Evolutionary conservation across 768 basidiomycete genomes (phyloP).

Genomic region (Hygrocybe punicea): DNA sequence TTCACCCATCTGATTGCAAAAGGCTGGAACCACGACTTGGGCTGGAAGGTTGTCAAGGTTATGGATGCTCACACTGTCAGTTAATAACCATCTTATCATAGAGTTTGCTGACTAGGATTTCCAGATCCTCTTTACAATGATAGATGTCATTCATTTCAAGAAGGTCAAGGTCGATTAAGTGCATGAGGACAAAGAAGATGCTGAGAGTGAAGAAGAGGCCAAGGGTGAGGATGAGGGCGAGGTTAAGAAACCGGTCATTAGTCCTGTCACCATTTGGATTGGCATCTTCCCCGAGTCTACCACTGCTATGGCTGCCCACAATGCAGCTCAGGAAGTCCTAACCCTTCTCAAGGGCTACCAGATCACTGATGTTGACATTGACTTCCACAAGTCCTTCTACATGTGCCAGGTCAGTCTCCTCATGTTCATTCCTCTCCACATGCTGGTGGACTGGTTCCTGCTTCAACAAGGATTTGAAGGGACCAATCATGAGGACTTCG

Average conservation of each 20-base stretch:
- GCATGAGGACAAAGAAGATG: conserved; percentile 9
- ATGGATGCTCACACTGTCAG: conserved; percentile 28
- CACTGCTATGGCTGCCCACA: conserved; percentile 29
- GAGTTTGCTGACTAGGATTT: conserved; percentile 27
- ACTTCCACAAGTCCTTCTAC: conserved; percentile 33
- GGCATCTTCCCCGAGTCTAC: conserved; percentile 26
- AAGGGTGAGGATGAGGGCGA: conserved; percentile 13
- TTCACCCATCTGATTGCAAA: conserved; percentile 32
- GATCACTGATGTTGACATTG: conserved; percentile 33
- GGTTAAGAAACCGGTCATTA: conserved; percentile 18
- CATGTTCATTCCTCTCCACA: too few relatives aligned
- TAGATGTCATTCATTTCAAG: conserved; percentile 36
- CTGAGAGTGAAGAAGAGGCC: conserved; percentile 14
- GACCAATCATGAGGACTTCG: too few relatives aligned
- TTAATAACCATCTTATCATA: conserved; percentile 27
- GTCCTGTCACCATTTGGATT: conserved; percentile 38
- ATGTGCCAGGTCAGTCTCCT: conserved; percentile 22
- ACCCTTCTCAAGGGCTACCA: conserved; percentile 31
- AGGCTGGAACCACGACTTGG: conserved; percentile 32
- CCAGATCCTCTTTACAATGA: conserved; percentile 32
- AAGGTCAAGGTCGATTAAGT: conserved; percentile 16
- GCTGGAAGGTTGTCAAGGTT: conserved; percentile 25
- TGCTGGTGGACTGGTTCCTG: too few relatives aligned
- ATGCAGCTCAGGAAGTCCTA: conserved; percentile 29
- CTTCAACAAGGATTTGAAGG: too few relatives aligned